Conservation (phyloP, 306 rosid genomes). For the Abrus pulchellus region DNA sequence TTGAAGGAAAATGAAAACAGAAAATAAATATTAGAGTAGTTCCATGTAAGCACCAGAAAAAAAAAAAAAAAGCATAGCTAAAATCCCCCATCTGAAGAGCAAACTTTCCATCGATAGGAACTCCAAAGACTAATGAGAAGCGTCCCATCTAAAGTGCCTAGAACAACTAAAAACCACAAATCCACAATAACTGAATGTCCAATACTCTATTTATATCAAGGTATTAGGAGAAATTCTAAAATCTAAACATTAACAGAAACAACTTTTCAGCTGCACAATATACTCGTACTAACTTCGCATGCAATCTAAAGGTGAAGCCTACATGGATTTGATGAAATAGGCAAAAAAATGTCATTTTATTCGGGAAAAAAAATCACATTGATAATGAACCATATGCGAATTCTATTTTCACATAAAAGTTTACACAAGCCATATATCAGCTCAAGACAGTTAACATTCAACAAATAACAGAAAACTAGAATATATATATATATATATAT, state of each 20-base stretch:
- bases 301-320: not conserved
- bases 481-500: not conserved
- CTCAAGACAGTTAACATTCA: constrained; percentile 23
- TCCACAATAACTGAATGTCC: constrained; percentile 23
- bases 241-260: constrained; percentile 22
- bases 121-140: constrained; percentile 6
- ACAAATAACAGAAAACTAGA: not conserved
- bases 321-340: constrained; percentile 24
- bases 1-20: not conserved
- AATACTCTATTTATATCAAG: constrained; percentile 15
- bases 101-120: constrained; percentile 18
- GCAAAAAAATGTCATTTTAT: constrained; percentile 35
- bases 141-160: not conserved
- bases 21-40: constrained; percentile 30
- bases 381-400: constrained; percentile 13
- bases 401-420: constrained; percentile 3
- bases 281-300: constrained; percentile 8
- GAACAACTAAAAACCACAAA: constrained; percentile 38
- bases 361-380: not conserved
- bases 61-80: constrained; percentile 20
- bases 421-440: not conserved
- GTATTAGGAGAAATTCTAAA: constrained; percentile 15
- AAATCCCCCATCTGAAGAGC: constrained; percentile 13
- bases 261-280: constrained; percentile 11
- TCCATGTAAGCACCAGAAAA: constrained; percentile 31